phyloP scores from a whole-genome alignment of 139 green algal genomes.

The Tetradesmus obliquus region DNA sequence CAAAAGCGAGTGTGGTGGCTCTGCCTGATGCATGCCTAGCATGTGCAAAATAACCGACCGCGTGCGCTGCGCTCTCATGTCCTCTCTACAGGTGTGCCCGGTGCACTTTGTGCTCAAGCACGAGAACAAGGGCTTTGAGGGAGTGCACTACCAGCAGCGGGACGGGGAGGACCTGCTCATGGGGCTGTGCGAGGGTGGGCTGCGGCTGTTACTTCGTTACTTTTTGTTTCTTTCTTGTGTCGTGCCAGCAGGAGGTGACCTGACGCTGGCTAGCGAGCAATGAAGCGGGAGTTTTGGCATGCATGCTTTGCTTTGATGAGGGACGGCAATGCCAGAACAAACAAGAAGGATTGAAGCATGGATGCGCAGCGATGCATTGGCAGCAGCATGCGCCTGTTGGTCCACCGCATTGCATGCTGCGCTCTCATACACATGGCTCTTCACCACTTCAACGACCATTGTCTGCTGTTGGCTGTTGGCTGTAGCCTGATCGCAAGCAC shows the following conservation, averaged over 20 bases:
- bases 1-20: too few species aligned
- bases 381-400: neutral
- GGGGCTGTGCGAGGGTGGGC: conserved; percentile 5
- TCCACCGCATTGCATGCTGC: neutral
- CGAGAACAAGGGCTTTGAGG: conserved; percentile 19
- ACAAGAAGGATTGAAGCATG: too few species aligned
- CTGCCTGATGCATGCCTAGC: too few species aligned
- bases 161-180: neutral
- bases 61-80: neutral
- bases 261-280: neutral
- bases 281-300: neutral
- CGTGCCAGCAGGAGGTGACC: neutral
- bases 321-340: too few species aligned
- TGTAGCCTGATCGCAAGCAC: neutral
- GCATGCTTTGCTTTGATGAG: too few species aligned
- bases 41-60: too few species aligned
- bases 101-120: neutral
- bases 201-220: neutral
- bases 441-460: too few species aligned
- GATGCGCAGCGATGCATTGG: too few species aligned
- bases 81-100: neutral
- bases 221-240: neutral
- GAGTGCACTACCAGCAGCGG: neutral
- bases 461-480: too few species aligned
- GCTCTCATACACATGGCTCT: too few species aligned